Conservation (phyloP, 2,329 filamentous ascomycete species). For the Scedosporium minutisporum region DNA sequence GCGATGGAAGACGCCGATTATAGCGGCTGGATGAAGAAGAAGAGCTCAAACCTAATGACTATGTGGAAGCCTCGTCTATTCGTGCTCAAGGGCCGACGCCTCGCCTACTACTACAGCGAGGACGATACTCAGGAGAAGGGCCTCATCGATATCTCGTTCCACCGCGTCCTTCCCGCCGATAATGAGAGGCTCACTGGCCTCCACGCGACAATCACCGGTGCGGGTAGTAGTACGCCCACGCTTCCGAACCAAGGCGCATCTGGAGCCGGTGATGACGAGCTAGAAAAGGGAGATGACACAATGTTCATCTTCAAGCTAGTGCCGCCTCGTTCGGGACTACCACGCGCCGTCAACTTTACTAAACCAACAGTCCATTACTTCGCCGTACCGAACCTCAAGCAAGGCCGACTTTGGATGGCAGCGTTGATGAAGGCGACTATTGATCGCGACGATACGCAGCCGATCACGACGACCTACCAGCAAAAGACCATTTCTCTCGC, state of each 20-base stretch:
- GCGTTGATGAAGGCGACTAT: conserved; percentile 98
- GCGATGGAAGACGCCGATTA: conserved; percentile 85
- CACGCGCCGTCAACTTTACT: conserved; percentile 90
- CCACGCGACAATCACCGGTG: conserved; percentile 84
- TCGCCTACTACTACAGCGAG: conserved; percentile 95
- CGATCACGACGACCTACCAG: conserved; percentile 86
- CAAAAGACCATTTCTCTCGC: conserved; percentile 91
- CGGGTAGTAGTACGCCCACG: conserved; percentile 56
- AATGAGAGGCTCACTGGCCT: conserved; percentile 83
- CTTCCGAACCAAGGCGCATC: conserved; percentile 34
- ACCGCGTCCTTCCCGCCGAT: conserved; percentile 90
- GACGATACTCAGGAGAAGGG: conserved; percentile 88
- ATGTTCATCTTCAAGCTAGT: conserved; percentile 98
- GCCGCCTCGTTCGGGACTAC: conserved; percentile 77
- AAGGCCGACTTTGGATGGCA: conserved; percentile 94
- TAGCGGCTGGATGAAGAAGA: conserved; percentile 99
- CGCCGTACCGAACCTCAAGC: conserved; percentile 79
- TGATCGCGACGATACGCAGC: conserved; percentile 72
- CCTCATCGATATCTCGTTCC: conserved; percentile 93
- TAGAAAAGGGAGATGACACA: conserved; percentile 49
- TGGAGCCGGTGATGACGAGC: conserved; percentile 10
- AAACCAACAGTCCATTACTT: conserved; percentile 98
- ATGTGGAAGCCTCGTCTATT: conserved; percentile 98
- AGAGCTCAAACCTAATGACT: conserved; percentile 89
- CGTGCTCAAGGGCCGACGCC: conserved; percentile 77